Conservation (phyloP, 2,329 filamentous ascomycete genomes). For the Polytolypa hystricis region DNA sequence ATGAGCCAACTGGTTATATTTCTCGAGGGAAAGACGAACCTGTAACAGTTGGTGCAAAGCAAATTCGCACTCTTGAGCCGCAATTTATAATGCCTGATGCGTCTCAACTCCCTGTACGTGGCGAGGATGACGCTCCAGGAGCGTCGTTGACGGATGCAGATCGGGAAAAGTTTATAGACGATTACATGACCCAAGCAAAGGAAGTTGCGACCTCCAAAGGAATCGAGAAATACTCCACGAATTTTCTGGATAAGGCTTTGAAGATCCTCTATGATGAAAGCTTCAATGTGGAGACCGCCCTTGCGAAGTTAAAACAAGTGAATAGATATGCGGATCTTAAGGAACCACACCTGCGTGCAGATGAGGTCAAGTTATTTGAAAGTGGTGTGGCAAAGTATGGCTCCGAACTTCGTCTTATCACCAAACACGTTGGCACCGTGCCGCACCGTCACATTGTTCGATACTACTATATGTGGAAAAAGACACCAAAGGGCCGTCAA, state of each 20-base stretch:
- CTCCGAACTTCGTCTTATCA: constrained; percentile 75
- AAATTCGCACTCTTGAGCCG: constrained; percentile 61
- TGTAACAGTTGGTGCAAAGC: constrained; percentile 51
- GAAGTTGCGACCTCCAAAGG: constrained; percentile 54
- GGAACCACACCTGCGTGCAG: constrained; percentile 66
- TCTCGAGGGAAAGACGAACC: constrained; percentile 69
- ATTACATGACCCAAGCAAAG: constrained; percentile 64
- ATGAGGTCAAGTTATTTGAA: constrained; percentile 82
- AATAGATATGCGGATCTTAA: constrained; percentile 63
- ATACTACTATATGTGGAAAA: constrained; percentile 98
- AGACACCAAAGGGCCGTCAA: constrained; percentile 70
- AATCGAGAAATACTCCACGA: constrained; percentile 67
- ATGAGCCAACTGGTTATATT: constrained; percentile 79
- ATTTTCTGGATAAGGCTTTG: constrained; percentile 75
- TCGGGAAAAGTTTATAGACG: constrained; percentile 53
- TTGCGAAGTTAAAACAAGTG: constrained; percentile 57
- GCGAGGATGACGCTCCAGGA: constrained; percentile 30
- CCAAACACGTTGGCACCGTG: constrained; percentile 68
- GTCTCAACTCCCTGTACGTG: constrained; percentile 36
- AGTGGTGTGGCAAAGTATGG: constrained; percentile 83
- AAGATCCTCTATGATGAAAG: constrained; percentile 59
- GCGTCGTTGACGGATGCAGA: constrained; percentile 25
- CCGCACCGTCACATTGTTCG: constrained; percentile 72
- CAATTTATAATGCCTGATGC: constrained; percentile 64
- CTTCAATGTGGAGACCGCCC: constrained; percentile 60